These are phyloP conservation scores for Erysimum cheiri DNA, from an alignment of 441 rosid genomes.

Conservation along the genomic window DNA sequence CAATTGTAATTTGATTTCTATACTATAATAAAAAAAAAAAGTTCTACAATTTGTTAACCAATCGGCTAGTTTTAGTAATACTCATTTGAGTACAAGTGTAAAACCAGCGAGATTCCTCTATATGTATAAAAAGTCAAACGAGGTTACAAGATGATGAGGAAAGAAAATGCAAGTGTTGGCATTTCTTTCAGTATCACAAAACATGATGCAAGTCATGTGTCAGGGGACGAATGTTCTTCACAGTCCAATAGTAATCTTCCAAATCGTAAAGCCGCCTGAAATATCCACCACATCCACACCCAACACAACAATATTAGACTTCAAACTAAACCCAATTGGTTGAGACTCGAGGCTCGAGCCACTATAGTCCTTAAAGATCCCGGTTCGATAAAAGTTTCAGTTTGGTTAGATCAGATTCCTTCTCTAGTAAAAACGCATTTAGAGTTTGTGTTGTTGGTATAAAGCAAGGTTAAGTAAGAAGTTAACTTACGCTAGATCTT, in stretches of 20 bases:
- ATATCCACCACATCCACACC: constrained; percentile 10
- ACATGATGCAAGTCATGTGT: constrained; percentile 31
- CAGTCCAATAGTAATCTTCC: constrained; percentile 56
- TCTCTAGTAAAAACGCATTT: background rate
- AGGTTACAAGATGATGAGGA: background rate
- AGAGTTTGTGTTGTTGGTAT: background rate
- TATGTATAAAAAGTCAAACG: background rate
- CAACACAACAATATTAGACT: constrained; percentile 27
- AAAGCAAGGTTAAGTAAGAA: background rate
- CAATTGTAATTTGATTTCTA: background rate
- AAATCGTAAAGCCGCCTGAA: constrained; percentile 70
- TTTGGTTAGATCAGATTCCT: background rate
- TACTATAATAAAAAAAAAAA: background rate
- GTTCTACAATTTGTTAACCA: background rate
- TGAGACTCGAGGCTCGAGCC: constrained; percentile 14
- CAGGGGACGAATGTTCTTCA: constrained; percentile 45
- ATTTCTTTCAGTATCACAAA: constrained; percentile 22
- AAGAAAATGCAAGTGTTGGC: constrained; percentile 6
- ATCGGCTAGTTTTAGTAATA: background rate
- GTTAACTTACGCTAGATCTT: constrained; percentile 65
- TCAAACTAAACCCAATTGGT: background rate
- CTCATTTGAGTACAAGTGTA: background rate
- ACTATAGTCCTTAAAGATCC: background rate
- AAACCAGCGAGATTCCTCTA: background rate
- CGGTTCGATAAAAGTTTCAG: background rate